phyloP scores from a whole-genome alignment of 225 moss, liverwort and hornwort species.

The Physcomitrium patens region DNA sequence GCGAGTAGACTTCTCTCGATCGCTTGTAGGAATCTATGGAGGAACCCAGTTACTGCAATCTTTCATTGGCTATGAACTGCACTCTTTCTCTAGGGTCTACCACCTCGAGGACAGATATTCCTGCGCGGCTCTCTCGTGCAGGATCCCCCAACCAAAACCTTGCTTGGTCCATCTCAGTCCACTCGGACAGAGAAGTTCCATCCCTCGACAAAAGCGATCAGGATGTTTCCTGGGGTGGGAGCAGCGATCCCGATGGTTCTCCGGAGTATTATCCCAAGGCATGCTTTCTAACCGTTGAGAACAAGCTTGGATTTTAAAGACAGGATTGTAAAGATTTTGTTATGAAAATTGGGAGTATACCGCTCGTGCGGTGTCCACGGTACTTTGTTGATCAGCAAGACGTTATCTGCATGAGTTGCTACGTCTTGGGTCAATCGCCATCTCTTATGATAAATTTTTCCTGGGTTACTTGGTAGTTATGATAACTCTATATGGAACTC shows the following conservation, averaged over 20 bases:
- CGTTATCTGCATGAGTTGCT: background rate
- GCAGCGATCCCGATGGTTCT: conserved; percentile 42
- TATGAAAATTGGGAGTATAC: too few relatives aligned
- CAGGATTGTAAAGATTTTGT: background rate
- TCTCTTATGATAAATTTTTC: background rate
- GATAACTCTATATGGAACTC: background rate
- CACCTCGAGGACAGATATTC: conserved; percentile 40
- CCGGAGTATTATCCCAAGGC: conserved; percentile 42
- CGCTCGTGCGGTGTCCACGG: too few relatives aligned
- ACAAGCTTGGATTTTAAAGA: background rate
- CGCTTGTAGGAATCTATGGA: conserved; percentile 33
- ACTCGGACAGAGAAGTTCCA: conserved; percentile 36
- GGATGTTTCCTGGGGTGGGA: conserved; percentile 52
- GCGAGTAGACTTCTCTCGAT: conserved; percentile 3
- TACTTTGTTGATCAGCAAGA: too few relatives aligned
- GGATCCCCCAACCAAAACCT: conserved; percentile 53
- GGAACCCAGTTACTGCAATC: conserved; percentile 46
- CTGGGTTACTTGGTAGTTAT: background rate
- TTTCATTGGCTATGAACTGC: conserved; percentile 56
- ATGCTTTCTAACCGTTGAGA: background rate
- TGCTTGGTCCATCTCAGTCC: conserved; percentile 41
- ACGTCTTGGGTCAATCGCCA: background rate
- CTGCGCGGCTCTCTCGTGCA: conserved; percentile 45
- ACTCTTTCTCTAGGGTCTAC: conserved; percentile 56
- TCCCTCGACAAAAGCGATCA: conserved; percentile 26